Base-by-base conservation (phyloP, 2,329 filamentous ascomycete genomes). In the Scedosporium minutisporum region DNA sequence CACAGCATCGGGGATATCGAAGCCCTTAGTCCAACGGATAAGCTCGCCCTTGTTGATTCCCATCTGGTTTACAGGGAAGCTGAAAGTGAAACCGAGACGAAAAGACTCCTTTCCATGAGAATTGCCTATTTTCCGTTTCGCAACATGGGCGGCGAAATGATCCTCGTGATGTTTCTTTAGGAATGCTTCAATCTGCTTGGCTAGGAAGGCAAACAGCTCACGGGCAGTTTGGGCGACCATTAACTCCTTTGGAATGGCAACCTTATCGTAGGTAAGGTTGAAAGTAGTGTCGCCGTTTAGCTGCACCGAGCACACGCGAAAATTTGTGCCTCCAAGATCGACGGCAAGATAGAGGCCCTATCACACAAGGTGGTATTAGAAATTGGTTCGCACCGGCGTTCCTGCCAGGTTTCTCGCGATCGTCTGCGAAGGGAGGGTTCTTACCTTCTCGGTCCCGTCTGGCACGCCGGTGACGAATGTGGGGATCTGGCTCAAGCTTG, bases 21-120 rank as follows among this genome's bases (percentile, higher is more conserved):
- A 99, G 61, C 95, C 95, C 80, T 99, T 99, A 63, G 95, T 99
- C 95, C 95, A 99, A 68, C 95, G 87, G 76, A 97, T 95, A 62
- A 99, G 82, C 63, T 87, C 89, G 65, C 95, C 95, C 77, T 92
- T 93, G 82, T 97, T 97, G 74, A 99, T 96, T 46, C 91, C 93
- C 63, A 90, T 82, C 74, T 99, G 95, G 73, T 96, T 86, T 46
- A 97, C 93, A 2, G 95, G 95, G 78, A 97, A 99, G 73, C 90
- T 96, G 77, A 99, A 99, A 61, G 95, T 99, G 77, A 99, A 99
- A n/a, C 95, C 95, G 51, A 99, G 82, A 69, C 92, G 90, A 78
- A 97, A 96, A 2, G 55, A 53, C 42, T 63, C 61, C 21, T 18
- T 63, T 65, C 95, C 85, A 64, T 93, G 82, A 72, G 93, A 86